These are phyloP conservation scores for Dissophora ornata DNA, from an alignment of 192 early-diverging fungal species.

Conservation along the genomic window DNA sequence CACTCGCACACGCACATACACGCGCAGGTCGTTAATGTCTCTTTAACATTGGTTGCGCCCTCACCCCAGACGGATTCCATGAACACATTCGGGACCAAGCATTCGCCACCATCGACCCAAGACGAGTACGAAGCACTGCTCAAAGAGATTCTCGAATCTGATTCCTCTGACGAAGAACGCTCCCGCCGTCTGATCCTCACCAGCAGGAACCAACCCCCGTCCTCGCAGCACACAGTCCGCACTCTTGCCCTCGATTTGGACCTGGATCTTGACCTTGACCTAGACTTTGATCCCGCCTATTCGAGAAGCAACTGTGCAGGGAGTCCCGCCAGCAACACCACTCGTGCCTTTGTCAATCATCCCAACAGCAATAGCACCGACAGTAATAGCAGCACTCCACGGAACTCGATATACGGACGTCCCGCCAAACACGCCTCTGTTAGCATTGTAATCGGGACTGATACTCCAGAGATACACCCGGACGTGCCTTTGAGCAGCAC, in stretches of 20 bases:
- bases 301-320: not conserved
- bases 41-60: not conserved
- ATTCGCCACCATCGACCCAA: conserved; percentile 42
- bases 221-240: not conserved
- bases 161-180: conserved; percentile 60
- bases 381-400: conserved; percentile 30
- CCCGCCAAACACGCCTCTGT: not conserved
- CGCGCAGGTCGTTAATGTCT: conserved; percentile 10
- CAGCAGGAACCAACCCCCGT: conserved; percentile 9
- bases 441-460: conserved; percentile 37
- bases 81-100: conserved; percentile 39
- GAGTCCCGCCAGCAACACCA: not conserved
- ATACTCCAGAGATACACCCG: not conserved
- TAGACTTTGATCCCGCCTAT: conserved; percentile 10
- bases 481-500: not conserved
- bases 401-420: conserved; percentile 12
- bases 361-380: conserved; percentile 5
- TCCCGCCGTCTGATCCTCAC: conserved; percentile 22
- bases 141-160: conserved; percentile 65
- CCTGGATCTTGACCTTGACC: conserved; percentile 28
- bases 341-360: not conserved
- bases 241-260: conserved; percentile 26
- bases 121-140: conserved; percentile 64
- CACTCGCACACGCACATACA: no score
- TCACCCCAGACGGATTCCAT: conserved; percentile 32